Percentiles rank a stretch among this genome's conserved stretches.
Conservation (phyloP, 331 rosid genomes). For the Malus hybrid region DNA sequence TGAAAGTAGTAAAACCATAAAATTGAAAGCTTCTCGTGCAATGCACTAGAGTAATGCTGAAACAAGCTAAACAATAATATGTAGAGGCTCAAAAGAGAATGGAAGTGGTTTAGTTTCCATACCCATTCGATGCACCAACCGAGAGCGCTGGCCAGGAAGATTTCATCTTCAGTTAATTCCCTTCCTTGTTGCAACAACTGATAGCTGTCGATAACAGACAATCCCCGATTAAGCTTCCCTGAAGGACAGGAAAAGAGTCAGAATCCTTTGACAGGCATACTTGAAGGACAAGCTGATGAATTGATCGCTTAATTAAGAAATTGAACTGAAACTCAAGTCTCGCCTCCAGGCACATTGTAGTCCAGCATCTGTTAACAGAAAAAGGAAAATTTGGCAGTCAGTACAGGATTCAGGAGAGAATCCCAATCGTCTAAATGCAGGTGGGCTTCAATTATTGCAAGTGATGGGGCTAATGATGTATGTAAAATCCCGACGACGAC, state of each 20-base stretch:
- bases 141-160: slow-evolving; percentile 68
- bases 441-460: background rate
- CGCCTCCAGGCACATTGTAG: slow-evolving; percentile 44
- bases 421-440: background rate
- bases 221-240: slow-evolving; percentile 87
- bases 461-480: background rate
- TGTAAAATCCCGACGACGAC: background rate
- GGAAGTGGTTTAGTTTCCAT: background rate
- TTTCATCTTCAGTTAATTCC: slow-evolving; percentile 53
- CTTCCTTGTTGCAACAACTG: slow-evolving; percentile 59
- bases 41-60: background rate
- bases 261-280: background rate
- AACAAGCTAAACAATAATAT: background rate
- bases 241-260: slow-evolving; percentile 12
- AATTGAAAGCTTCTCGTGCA: background rate
- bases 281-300: background rate
- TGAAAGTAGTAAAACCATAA: slow-evolving; percentile 2
- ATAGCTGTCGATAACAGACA: slow-evolving; percentile 85
- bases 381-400: background rate
- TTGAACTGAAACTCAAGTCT: background rate
- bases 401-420: background rate
- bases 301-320: background rate
- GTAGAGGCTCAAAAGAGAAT: background rate
- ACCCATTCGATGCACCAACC: slow-evolving; percentile 50
- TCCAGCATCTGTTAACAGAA: slow-evolving; percentile 28